Conservation (phyloP, 177 flowering plant genomes). For the Vitis hybrid region DNA sequence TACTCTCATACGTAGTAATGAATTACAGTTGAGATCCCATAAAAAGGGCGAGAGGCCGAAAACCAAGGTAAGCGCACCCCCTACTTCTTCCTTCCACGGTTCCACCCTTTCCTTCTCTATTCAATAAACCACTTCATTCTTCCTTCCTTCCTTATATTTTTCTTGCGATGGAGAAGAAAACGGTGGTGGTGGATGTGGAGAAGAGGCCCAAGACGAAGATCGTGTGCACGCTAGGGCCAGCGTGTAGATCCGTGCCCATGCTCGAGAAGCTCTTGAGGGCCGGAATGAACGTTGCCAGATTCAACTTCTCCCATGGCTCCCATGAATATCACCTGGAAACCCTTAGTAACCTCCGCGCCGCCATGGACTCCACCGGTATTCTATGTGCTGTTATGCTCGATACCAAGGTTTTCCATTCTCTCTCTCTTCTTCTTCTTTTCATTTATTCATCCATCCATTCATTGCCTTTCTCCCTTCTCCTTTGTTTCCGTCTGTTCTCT, state of each 20-base stretch:
- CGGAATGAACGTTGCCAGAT: slow-evolving; percentile 83
- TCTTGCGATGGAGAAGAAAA: neutral
- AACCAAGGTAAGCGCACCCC: too few relatives aligned
- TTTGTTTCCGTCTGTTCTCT: neutral
- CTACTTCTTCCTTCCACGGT: too few relatives aligned
- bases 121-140: too few relatives aligned
- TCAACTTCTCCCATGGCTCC: slow-evolving; percentile 83
- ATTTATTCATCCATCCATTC: too few relatives aligned
- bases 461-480: neutral
- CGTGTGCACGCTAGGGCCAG: slow-evolving; percentile 72
- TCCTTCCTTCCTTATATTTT: too few relatives aligned
- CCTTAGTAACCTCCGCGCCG: slow-evolving; percentile 55
- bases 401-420: slow-evolving; percentile 47
- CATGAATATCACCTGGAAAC: slow-evolving; percentile 72
- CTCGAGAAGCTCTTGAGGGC: slow-evolving; percentile 63
- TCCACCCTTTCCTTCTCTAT: too few relatives aligned
- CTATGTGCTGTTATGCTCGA: slow-evolving; percentile 85
- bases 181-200: slow-evolving; percentile 1
- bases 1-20: too few relatives aligned
- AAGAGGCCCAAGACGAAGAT: slow-evolving; percentile 57
- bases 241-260: slow-evolving; percentile 64
- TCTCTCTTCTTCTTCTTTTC: too few relatives aligned
- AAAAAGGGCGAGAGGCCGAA: too few relatives aligned
- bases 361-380: slow-evolving; percentile 63
- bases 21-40: too few relatives aligned